A percentile compares a stretch with the other conserved stretches of the same genome.
Conservation (phyloP, 805 yeast genomes). For the Starmerella riodocensis region DNA sequence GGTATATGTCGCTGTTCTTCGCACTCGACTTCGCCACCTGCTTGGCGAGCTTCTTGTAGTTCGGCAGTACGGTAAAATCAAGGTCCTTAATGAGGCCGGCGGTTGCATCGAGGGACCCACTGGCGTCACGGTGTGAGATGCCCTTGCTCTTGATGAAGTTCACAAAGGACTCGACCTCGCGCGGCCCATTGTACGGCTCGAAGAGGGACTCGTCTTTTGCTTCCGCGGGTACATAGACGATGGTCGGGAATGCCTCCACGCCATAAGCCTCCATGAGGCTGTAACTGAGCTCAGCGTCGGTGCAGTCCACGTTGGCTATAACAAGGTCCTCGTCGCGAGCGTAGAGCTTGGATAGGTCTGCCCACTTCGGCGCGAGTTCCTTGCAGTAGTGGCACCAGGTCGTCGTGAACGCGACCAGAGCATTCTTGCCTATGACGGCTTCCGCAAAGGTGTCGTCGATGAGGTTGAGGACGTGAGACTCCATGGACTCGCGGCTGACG, state of each 20-base stretch:
- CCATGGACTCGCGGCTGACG: conserved; percentile 5
- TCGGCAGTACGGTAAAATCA: conserved; percentile 21
- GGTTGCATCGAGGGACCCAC: conserved; percentile 30
- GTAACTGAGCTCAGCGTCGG: conserved; percentile 29
- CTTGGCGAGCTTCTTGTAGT: conserved; percentile 16
- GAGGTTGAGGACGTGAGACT: conserved; percentile 16
- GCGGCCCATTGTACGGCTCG: conserved; percentile 35
- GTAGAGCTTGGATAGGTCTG: conserved; percentile 37
- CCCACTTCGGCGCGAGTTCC: conserved; percentile 39
- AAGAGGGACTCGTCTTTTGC: conserved; percentile 2
- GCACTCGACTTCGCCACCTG: conserved; percentile 23
- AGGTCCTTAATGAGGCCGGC: conserved; percentile 34
- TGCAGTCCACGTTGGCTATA: conserved; percentile 38
- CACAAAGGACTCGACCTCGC: conserved; percentile 39
- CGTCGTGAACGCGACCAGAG: conserved; percentile 45
- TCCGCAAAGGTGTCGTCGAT: conserved; percentile 35
- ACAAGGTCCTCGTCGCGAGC: conserved; percentile 30
- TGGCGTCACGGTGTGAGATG: conserved; percentile 31
- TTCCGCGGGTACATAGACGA: conserved; percentile 35
- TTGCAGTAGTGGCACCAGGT: conserved; percentile 53
- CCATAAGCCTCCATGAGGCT: conserved; percentile 33
- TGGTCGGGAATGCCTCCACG: conserved; percentile 40
- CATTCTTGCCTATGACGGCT: conserved; percentile 29
- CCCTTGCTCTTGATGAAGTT: conserved; percentile 35
- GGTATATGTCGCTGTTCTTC: conserved; percentile 21